Conservation (phyloP, 179 eudicot species). For the Silene vulgaris region DNA sequence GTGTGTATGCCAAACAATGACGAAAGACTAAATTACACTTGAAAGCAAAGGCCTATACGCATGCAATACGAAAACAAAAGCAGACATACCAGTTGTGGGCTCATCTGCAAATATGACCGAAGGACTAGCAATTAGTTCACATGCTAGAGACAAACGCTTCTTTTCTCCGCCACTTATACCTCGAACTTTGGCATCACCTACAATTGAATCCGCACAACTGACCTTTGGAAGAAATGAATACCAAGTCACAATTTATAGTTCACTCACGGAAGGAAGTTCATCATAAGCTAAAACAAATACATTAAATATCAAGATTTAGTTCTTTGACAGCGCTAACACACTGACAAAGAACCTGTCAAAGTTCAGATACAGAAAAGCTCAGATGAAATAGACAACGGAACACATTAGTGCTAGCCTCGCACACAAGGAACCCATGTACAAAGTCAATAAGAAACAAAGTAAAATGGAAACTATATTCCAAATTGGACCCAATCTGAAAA, state of each 20-base stretch:
- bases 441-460: neutral
- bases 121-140: constrained; percentile 95
- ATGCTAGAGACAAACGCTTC: constrained; percentile 87
- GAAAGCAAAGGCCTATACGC: neutral
- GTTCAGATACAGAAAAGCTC: neutral
- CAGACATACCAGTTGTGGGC: constrained; percentile 77
- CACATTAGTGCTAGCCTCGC: neutral
- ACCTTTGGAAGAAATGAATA: constrained; percentile 49
- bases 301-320: neutral
- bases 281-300: neutral
- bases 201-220: constrained; percentile 89
- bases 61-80: constrained; percentile 22
- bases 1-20: constrained; percentile 6
- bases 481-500: constrained; percentile 1
- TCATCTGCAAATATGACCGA: constrained; percentile 99
- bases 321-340: neutral
- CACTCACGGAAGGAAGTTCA: neutral
- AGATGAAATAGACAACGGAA: neutral
- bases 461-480: neutral
- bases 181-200: constrained; percentile 98
- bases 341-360: neutral
- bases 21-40: constrained; percentile 1
- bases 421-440: neutral
- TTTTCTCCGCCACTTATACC: constrained; percentile 99
- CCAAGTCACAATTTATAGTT: constrained; percentile 6